Evolutionary conservation across 78 protist genomes (phyloP).

Genomic region (Creolimax fragrantissima): DNA sequence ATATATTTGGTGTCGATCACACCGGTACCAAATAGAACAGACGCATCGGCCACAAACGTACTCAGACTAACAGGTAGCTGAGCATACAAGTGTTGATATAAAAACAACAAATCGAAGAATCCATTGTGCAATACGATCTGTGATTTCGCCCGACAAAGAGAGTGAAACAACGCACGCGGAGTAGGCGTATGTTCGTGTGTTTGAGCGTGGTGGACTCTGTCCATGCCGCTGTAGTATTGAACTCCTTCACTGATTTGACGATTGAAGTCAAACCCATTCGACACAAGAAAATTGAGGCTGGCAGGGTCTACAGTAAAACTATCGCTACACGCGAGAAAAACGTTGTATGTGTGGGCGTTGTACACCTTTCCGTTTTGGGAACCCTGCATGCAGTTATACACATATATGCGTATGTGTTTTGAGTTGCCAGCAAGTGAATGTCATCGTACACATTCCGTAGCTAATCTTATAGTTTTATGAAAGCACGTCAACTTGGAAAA

Average conservation of each 20-base stretch:
- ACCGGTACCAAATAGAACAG: not conserved
- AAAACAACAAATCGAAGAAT: not conserved
- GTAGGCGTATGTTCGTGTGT: not conserved
- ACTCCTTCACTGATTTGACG: not conserved
- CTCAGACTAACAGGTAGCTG: not conserved
- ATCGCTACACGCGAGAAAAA: not conserved
- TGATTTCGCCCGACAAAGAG: not conserved
- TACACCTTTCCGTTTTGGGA: no score
- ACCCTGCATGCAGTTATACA: not conserved
- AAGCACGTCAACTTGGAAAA: no score
- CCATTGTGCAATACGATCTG: constrained; percentile 19
- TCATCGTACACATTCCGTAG: no score
- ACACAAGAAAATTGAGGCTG: not conserved
- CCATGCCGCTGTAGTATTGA: not conserved
- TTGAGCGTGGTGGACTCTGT: not conserved
- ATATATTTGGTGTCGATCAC: constrained; percentile 25
- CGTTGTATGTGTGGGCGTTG: not conserved
- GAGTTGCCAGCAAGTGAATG: no score
- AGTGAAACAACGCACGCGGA: not conserved
- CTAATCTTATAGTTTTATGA: no score
- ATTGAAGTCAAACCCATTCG: constrained; percentile 26
- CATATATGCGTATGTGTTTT: not conserved
- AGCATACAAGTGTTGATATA: constrained; percentile 5
- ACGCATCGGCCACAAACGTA: constrained; percentile 7
- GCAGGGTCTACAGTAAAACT: not conserved